phyloP scores from a whole-genome alignment of 768 basidiomycete species.

The Glaciozyma martinii region DNA sequence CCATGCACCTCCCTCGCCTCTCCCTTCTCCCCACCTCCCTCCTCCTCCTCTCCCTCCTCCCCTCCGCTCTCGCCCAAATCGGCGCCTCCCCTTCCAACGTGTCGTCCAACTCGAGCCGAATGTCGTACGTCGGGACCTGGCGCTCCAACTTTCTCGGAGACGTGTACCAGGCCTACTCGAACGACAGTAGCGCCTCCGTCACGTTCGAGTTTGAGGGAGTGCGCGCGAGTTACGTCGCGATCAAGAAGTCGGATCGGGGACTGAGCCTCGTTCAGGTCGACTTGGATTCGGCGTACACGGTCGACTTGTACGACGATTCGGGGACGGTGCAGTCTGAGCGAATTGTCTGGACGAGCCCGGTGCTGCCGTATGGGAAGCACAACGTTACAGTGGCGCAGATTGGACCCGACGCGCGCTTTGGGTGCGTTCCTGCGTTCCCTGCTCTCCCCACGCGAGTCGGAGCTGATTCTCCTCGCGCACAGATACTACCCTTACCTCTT shows the following conservation, averaged over 20 bases:
- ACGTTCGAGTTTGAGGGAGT: constrained; percentile 27
- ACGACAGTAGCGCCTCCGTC: constrained; percentile 14
- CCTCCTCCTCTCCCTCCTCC: neutral
- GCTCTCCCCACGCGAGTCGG: neutral
- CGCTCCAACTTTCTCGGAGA: constrained; percentile 4
- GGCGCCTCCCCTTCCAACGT: constrained; percentile 12
- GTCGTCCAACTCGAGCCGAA: constrained; percentile 23
- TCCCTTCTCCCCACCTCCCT: neutral
- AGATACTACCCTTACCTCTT: constrained; percentile 28
- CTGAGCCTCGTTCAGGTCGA: constrained; percentile 18
- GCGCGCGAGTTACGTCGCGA: constrained; percentile 13
- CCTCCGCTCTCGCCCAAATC: neutral
- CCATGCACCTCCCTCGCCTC: neutral
- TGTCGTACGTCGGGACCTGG: constrained; percentile 12
- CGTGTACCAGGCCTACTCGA: constrained; percentile 26
- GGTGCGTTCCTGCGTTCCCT: constrained; percentile 4
- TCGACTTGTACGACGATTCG: constrained; percentile 28
- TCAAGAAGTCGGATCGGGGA: constrained; percentile 22
- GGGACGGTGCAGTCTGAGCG: constrained; percentile 5
- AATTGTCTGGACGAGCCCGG: constrained; percentile 15
- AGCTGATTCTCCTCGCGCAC: neutral
- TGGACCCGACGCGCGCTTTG: constrained; percentile 24
- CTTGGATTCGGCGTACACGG: neutral
- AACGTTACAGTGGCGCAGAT: constrained; percentile 21
- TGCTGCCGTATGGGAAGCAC: constrained; percentile 19